A percentile compares a stretch with the other conserved stretches of the same genome.
phyloP scores from a whole-genome alignment of 106 monocot species.

The Posidonia australis region DNA sequence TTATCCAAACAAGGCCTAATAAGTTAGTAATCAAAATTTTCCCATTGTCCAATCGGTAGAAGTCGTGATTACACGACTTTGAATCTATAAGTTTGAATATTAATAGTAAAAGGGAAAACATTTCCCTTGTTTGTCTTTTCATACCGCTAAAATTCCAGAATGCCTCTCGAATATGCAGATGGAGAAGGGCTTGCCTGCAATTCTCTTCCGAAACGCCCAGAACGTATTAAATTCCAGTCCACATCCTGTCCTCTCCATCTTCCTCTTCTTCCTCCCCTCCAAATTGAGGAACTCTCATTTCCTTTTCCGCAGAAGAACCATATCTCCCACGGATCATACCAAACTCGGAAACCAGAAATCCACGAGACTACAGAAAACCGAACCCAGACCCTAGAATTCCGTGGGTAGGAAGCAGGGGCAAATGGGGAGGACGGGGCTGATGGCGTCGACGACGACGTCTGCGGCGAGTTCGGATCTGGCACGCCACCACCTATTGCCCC shows the following conservation, averaged over 20 bases:
- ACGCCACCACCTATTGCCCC: neutral
- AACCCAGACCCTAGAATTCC: neutral
- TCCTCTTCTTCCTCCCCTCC: neutral
- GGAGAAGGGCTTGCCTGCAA: too few relatives aligned
- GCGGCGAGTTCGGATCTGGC: constrained; percentile 2
- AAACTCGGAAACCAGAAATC: neutral
- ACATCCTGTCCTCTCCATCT: neutral
- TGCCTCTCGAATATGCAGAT: too few relatives aligned
- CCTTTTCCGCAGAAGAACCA: neutral
- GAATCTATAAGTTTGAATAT: too few relatives aligned
- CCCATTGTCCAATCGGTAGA: too few relatives aligned
- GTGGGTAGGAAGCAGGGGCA: neutral
- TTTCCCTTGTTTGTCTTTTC: too few relatives aligned
- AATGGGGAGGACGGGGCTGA: neutral
- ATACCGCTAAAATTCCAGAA: too few relatives aligned
- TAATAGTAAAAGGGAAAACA: too few relatives aligned
- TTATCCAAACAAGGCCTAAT: too few relatives aligned
- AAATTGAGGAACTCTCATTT: neutral
- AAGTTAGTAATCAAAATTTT: too few relatives aligned
- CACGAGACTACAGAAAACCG: neutral
- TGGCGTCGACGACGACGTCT: neutral
- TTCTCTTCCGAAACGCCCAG: neutral
- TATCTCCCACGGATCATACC: neutral
- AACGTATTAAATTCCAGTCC: neutral
- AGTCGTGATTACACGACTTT: too few relatives aligned